These are phyloP conservation scores for Colletotrichum coccodes DNA, from an alignment of 2,329 filamentous ascomycete species.

Conservation along the genomic window DNA sequence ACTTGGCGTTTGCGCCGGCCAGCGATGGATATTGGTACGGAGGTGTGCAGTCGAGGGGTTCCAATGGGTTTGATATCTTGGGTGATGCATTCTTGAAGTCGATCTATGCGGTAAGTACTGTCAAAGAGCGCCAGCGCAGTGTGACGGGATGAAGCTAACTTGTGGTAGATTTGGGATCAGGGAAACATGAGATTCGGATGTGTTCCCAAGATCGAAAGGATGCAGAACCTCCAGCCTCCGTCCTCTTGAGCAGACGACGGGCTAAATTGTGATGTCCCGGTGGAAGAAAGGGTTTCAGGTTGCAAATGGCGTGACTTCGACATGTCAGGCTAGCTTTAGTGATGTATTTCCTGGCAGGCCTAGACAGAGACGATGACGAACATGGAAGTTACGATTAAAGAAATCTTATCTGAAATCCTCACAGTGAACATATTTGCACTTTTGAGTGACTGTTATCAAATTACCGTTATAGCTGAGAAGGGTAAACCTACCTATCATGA, in stretches of 20 bases:
- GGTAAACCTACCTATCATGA: not conserved
- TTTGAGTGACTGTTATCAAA: too few species aligned
- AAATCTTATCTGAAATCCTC: too few species aligned
- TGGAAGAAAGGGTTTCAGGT: too few species aligned
- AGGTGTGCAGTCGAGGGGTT: constrained; percentile 26
- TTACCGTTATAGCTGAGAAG: too few species aligned
- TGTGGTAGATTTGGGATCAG: constrained; percentile 25
- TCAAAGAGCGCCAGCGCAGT: not conserved
- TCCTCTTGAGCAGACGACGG: too few species aligned
- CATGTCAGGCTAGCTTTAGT: not conserved
- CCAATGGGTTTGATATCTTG: constrained; percentile 27
- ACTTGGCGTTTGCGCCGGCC: constrained; percentile 23
- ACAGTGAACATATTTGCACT: too few species aligned
- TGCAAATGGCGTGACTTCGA: too few species aligned
- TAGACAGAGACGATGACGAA: not conserved
- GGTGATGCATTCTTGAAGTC: constrained; percentile 28
- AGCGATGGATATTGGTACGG: constrained; percentile 27
- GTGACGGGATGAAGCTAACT: constrained; percentile 1
- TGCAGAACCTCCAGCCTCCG: constrained; percentile 9
- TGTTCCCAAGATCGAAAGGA: constrained; percentile 27
- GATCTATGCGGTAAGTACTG: constrained; percentile 24
- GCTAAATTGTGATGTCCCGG: too few species aligned
- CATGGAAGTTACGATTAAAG: not conserved
- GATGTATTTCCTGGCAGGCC: not conserved
- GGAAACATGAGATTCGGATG: constrained; percentile 28